These are phyloP conservation scores for Peronospora farinosa DNA, from an alignment of 352 stramenopile genomes.

Conservation along the genomic window DNA sequence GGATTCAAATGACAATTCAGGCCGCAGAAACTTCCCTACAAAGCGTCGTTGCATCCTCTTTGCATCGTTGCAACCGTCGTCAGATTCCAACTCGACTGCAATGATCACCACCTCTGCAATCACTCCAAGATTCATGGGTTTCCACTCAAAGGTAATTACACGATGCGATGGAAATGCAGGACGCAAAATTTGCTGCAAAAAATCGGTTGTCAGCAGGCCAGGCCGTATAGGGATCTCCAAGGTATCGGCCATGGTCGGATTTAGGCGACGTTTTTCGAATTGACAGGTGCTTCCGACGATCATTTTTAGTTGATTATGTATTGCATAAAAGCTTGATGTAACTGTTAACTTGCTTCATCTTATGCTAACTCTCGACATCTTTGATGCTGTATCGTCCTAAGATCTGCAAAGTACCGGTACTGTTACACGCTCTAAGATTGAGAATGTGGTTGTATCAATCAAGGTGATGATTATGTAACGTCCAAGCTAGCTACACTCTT, in stretches of 20 bases:
- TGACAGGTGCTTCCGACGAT: neutral
- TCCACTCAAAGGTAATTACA: slow-evolving; percentile 50
- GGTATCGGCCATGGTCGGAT: slow-evolving; percentile 9
- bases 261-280: slow-evolving; percentile 10
- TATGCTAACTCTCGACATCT: no score
- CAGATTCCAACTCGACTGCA: slow-evolving; percentile 25
- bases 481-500: no score
- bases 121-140: slow-evolving; percentile 65
- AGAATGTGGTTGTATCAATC: no score
- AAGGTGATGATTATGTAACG: no score
- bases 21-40: slow-evolving; percentile 71
- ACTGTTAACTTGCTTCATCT: no score
- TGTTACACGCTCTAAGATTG: no score
- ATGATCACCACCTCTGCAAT: slow-evolving; percentile 72
- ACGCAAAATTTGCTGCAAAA: slow-evolving; percentile 42
- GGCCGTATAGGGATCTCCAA: slow-evolving; percentile 30
- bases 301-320: no score
- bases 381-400: no score
- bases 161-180: slow-evolving; percentile 15
- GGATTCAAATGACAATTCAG: slow-evolving; percentile 71
- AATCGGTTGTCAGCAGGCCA: slow-evolving; percentile 41
- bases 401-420: no score
- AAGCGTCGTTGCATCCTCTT: slow-evolving; percentile 26
- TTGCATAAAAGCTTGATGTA: no score
- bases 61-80: slow-evolving; percentile 1